Base-by-base conservation (phyloP, 306 rosid genomes). In the Oemleria cerasiformis region DNA sequence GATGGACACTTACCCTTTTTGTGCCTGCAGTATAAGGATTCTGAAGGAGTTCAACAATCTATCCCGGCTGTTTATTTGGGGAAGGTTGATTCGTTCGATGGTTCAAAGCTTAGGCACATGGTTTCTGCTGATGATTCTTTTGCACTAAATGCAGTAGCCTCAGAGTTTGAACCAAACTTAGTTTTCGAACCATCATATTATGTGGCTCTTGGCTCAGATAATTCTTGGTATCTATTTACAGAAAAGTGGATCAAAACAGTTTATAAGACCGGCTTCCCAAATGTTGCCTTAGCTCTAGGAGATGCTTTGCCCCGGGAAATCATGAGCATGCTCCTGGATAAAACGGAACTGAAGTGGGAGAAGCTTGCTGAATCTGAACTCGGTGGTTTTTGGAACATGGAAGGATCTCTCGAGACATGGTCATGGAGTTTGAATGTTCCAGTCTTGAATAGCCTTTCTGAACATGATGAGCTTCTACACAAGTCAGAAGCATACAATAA, bases 381-480 rank as follows among this genome's bases (percentile, higher is more conserved):
- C 10, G 98, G 98, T 65, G 78, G 95, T 56, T 77, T 94, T 74
- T 89, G 96, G 96, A 74, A 67, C 78, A 84, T 80, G 89, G 96
- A 91, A 81, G 98, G 97, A 83, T 91, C 96, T 78, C 81, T 91
- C 1, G 98, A 94, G 47, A 91, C 98, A 68, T 91, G 98, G 98
- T 86, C 98, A 42, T 94, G 98, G 98, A 91, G 97, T 87, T 84
- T 91, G 79, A 91, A 94, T 23, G 97, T 94, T 75, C 98, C 98
- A 9, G 92, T 89, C 79, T 76, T 94, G 81, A 94, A 88, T 83
- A 94, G 96, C 82, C 91, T 94, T 66, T 83, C 90, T 1, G 96
- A 87, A 78, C 81, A 80, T 12, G 97, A 94, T 15, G 97, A 91
- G 80, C 84, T 91, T 41, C 82, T 86, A 78, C 88, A 85, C 38